Evolutionary conservation across 2,329 filamentous ascomycete species (phyloP).

Genomic region (Epichloe gansuensis): DNA sequence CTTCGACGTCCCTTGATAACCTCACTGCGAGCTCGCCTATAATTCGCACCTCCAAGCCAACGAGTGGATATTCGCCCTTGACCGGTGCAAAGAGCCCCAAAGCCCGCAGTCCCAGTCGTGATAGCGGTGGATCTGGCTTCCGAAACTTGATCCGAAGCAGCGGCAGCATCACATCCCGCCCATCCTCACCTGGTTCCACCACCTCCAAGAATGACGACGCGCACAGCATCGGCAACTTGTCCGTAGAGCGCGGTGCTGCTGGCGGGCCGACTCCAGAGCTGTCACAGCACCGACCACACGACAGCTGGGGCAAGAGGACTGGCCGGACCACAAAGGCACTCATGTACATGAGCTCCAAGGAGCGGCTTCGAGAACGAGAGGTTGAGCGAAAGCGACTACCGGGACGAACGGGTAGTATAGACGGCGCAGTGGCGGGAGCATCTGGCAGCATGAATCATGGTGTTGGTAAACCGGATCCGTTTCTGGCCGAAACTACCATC

Average conservation of each 20-base stretch:
- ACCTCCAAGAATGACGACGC: constrained; percentile 44
- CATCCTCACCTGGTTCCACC: constrained; percentile 45
- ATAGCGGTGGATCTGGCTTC: constrained; percentile 36
- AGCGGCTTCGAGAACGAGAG: constrained; percentile 50
- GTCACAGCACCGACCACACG: constrained; percentile 39
- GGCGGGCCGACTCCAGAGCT: constrained; percentile 33
- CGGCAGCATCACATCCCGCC: constrained; percentile 32
- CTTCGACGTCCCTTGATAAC: constrained; percentile 40
- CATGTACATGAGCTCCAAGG: constrained; percentile 63
- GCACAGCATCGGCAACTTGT: constrained; percentile 51
- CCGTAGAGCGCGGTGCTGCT: constrained; percentile 41
- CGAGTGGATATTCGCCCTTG: constrained; percentile 59
- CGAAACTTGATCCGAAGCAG: constrained; percentile 46
- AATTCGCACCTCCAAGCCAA: constrained; percentile 69
- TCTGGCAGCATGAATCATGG: constrained; percentile 19
- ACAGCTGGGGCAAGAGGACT: constrained; percentile 50
- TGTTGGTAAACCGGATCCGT: constrained; percentile 29
- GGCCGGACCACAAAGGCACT: constrained; percentile 42
- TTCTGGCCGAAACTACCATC: constrained; percentile 40
- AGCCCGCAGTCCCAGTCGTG: constrained; percentile 35
- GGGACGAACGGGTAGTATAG: constrained; percentile 19
- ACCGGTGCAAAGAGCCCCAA: constrained; percentile 47
- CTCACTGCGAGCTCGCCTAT: constrained; percentile 54
- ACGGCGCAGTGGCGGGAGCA: constrained; percentile 4
- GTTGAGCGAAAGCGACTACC: constrained; percentile 43